Base-by-base conservation (phyloP, 225 moss, liverwort and hornwort genomes). In the Physcomitrium patens region DNA sequence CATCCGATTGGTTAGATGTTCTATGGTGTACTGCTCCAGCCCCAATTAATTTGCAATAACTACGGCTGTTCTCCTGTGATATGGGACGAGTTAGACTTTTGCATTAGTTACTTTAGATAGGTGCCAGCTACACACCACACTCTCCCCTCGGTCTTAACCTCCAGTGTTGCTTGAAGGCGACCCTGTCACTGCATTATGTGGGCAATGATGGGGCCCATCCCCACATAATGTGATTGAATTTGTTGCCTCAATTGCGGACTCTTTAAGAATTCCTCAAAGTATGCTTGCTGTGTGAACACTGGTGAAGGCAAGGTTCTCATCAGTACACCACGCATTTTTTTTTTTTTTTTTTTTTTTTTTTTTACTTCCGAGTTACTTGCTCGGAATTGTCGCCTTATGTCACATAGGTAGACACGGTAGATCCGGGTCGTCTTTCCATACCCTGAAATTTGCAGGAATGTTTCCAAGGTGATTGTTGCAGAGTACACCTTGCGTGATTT, bases 1-100 rank as follows among this genome's bases (percentile, higher is more conserved):
- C 59, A 31, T 60, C 49, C 13, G 60, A 68, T 68, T 76, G 58
- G 59, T 60, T 76, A 59, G 59, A 49, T 45, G 45, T 65, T 65
- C 13, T 26, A 1, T 27, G 26, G n/a, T 45, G 70, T 45, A 46
- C 13, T 55, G 19, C 45, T 58, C 22, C 45, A 5, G 18, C 13
- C 46, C 37, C 45, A 74, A 65, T 59, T 67, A 76, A 58, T 27
- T 59, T 20, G 20, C 14, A 16, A 56, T 56, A 18, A 56, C 65
- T 46, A 45, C 5, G 31, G 31, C 31, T 37, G 31, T 4, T 37
- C 45, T 18, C 44, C 58, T 45, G 17, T 46, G 45, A 8, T 57
- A 57, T 16, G 70, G 17, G 47, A 26, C 58, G 46, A 45, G 71
- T 62, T 62, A 23, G 72, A 67, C 75, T 75, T 75, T 26, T 12